phyloP scores from a whole-genome alignment of 768 basidiomycete genomes.

The Trametopsis cervina region DNA sequence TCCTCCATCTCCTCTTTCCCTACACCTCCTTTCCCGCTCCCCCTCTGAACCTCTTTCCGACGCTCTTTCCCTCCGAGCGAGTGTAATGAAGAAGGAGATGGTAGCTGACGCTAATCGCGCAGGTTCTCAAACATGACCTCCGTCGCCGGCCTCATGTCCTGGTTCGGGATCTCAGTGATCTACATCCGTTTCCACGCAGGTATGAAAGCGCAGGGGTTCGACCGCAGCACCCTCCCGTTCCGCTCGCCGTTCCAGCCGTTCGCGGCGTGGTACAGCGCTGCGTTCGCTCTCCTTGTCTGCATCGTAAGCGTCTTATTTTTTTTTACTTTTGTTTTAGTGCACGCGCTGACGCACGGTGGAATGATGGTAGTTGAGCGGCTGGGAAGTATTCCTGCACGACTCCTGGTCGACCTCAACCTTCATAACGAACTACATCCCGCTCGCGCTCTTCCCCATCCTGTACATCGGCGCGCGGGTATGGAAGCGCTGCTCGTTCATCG shows the following conservation, averaged over 20 bases:
- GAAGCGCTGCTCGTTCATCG: slow-evolving; percentile 39
- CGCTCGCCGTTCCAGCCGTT: slow-evolving; percentile 33
- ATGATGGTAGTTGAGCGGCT: slow-evolving; percentile 37
- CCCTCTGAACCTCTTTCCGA: not conserved
- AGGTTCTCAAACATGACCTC: slow-evolving; percentile 23
- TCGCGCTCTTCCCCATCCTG: slow-evolving; percentile 64
- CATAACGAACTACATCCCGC: slow-evolving; percentile 76
- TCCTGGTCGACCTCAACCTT: slow-evolving; percentile 59
- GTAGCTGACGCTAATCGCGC: not conserved
- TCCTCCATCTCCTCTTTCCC: not conserved
- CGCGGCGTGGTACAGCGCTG: slow-evolving; percentile 30
- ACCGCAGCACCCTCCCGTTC: slow-evolving; percentile 42
- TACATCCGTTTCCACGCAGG: slow-evolving; percentile 44
- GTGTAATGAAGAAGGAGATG: not conserved
- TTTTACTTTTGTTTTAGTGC: slow-evolving; percentile 29
- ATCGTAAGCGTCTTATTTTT: slow-evolving; percentile 47
- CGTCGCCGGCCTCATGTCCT: slow-evolving; percentile 35
- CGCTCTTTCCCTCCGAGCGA: too few relatives aligned
- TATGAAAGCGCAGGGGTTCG: slow-evolving; percentile 41
- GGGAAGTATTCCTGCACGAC: slow-evolving; percentile 43
- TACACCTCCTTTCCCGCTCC: not conserved
- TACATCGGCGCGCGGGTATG: slow-evolving; percentile 55
- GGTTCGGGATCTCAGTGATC: slow-evolving; percentile 38
- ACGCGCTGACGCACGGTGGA: not conserved
- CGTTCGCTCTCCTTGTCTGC: slow-evolving; percentile 40